Evolutionary conservation across 192 early-diverging fungal genomes (phyloP).

Genomic region (Entomortierella parvispora): DNA sequence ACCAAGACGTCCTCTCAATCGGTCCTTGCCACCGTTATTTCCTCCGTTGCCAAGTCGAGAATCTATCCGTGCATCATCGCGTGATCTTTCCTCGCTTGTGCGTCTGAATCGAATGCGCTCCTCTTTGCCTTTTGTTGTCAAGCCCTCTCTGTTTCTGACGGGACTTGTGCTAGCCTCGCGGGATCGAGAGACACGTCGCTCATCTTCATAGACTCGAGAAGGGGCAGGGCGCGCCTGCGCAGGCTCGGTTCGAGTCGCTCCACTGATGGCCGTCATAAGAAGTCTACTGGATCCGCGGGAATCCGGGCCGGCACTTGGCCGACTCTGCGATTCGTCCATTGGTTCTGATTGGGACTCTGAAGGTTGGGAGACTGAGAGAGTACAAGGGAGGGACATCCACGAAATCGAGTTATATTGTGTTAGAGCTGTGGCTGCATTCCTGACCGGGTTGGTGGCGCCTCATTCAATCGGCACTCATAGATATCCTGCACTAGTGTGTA

Average conservation of each 20-base stretch:
- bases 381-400: no score
- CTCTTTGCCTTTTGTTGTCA: constrained; percentile 5
- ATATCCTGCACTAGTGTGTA: not conserved
- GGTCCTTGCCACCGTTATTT: constrained; percentile 3
- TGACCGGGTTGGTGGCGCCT: no score
- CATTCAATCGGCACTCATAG: not conserved
- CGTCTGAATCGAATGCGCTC: constrained; percentile 34
- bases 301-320: not conserved
- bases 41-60: constrained; percentile 25
- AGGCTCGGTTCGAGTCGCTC: constrained; percentile 23
- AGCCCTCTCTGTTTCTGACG: constrained; percentile 21
- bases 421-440: no score
- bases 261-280: constrained; percentile 35
- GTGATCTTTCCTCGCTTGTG: constrained; percentile 20
- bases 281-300: constrained; percentile 14
- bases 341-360: not conserved
- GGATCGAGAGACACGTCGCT: constrained; percentile 3
- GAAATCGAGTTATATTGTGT: no score
- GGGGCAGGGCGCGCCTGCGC: constrained; percentile 21
- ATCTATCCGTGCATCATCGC: constrained; percentile 26
- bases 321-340: not conserved
- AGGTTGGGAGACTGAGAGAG: not conserved
- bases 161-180: constrained; percentile 33
- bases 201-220: constrained; percentile 27
- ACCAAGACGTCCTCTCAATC: constrained; percentile 14